phyloP scores from a whole-genome alignment of 2,329 filamentous ascomycete species.

The Ceratocystis alfenasii region DNA sequence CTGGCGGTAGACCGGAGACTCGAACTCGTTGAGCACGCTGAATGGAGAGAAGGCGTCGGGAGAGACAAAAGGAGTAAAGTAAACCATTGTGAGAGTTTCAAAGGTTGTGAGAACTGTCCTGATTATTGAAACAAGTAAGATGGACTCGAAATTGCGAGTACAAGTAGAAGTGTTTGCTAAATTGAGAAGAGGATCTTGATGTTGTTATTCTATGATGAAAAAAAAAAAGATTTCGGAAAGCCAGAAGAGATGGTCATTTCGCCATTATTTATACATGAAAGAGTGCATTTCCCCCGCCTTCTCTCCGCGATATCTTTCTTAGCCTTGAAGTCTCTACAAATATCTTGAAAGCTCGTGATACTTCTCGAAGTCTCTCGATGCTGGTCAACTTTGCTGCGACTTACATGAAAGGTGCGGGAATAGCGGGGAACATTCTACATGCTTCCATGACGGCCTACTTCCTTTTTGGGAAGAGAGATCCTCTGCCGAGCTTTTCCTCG shows the following conservation, averaged over 20 bases:
- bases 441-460: not conserved
- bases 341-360: not conserved
- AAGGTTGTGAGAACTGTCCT: not conserved
- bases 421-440: constrained; percentile 14
- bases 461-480: not conserved
- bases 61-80: constrained; percentile 10
- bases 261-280: constrained; percentile 5
- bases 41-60: not conserved
- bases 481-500: not conserved
- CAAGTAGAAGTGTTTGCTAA: not conserved
- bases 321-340: not conserved
- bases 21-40: not conserved
- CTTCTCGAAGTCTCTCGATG: constrained; percentile 7
- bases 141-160: not conserved
- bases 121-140: not conserved
- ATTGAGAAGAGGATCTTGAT: not conserved
- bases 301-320: too few relatives aligned
- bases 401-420: constrained; percentile 7
- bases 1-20: not conserved
- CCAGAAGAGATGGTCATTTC: not conserved
- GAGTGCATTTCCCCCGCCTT: too few relatives aligned
- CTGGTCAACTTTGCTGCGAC: not conserved
- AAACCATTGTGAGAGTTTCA: not conserved
- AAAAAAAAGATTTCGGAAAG: not conserved
- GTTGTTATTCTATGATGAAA: not conserved